Conservation (phyloP, 805 yeast species). For the Lipomyces sp. region DNA sequence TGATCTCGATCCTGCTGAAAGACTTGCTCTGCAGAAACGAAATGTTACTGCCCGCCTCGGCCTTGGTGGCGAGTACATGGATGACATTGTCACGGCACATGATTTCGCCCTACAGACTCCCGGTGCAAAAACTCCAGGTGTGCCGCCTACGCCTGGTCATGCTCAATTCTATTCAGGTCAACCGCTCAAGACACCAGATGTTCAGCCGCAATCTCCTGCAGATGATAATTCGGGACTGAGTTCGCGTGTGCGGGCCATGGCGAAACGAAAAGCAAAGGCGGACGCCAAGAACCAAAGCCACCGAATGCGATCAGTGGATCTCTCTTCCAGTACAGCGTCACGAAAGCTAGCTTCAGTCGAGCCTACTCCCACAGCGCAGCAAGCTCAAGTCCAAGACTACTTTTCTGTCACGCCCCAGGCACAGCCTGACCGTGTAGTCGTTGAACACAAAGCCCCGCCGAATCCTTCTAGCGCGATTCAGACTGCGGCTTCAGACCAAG, state of each 20-base stretch:
- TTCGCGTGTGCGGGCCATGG: conserved; percentile 87
- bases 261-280: conserved; percentile 64
- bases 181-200: conserved; percentile 15
- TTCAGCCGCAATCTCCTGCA: conserved; percentile 14
- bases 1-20: conserved; percentile 52
- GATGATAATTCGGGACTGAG: conserved; percentile 50
- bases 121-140: conserved; percentile 11
- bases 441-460: conserved; percentile 72
- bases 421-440: conserved; percentile 73
- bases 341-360: conserved; percentile 26
- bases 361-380: conserved; percentile 6
- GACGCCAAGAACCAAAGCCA: conserved; percentile 33
- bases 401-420: conserved; percentile 69
- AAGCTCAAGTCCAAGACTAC: conserved; percentile 29
- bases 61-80: conserved; percentile 50
- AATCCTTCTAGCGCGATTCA: conserved; percentile 57
- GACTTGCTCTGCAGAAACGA: conserved; percentile 57
- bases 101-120: conserved; percentile 35
- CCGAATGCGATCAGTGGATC: conserved; percentile 34
- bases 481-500: conserved; percentile 47
- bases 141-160: conserved; percentile 14
- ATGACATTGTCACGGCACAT: conserved; percentile 40
- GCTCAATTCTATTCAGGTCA: conserved; percentile 24
- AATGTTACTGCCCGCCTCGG: conserved; percentile 53
- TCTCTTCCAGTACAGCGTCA: conserved; percentile 43